These are phyloP conservation scores for Exophiala phaeomuriformis DNA, from an alignment of 2,329 filamentous ascomycete genomes.

Conservation along the genomic window DNA sequence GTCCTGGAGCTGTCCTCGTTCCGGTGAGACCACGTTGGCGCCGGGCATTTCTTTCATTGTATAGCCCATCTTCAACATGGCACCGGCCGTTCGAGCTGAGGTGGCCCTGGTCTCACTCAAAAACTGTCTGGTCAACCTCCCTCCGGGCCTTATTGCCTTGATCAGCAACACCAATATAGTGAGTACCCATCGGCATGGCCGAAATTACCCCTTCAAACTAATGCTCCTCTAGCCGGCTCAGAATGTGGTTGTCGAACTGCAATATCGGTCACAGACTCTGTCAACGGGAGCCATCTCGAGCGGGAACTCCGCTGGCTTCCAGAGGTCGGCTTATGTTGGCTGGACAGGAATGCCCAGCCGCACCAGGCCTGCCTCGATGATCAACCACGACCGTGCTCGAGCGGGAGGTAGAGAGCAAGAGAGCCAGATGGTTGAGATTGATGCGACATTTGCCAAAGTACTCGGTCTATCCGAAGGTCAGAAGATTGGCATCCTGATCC, in stretches of 20 bases:
- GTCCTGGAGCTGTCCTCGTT: too few relatives aligned
- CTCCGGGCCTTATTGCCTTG: constrained; percentile 71
- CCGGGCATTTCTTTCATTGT: too few relatives aligned
- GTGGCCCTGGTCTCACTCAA: constrained; percentile 80
- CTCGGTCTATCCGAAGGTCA: constrained; percentile 74
- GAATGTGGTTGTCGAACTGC: constrained; percentile 92
- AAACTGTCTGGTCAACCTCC: constrained; percentile 91
- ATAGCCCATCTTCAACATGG: constrained; percentile 11
- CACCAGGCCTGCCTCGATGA: constrained; percentile 64
- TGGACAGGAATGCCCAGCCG: constrained; percentile 99
- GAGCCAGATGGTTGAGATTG: constrained; percentile 70
- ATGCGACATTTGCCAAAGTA: constrained; percentile 71
- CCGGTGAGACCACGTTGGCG: too few relatives aligned
- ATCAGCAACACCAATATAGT: constrained; percentile 87
- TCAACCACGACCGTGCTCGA: constrained; percentile 46
- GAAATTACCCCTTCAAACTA: too few relatives aligned
- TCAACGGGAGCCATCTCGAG: constrained; percentile 41
- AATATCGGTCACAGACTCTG: constrained; percentile 57
- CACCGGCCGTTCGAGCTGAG: constrained; percentile 62
- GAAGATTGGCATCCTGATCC: constrained; percentile 62
- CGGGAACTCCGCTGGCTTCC: constrained; percentile 43
- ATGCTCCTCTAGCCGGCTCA: constrained; percentile 54
- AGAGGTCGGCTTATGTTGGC: constrained; percentile 74
- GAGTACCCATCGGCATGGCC: constrained; percentile 34
- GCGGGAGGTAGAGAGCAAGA: constrained; percentile 77